phyloP scores from a whole-genome alignment of 106 monocot species.

The Allium cepa region DNA sequence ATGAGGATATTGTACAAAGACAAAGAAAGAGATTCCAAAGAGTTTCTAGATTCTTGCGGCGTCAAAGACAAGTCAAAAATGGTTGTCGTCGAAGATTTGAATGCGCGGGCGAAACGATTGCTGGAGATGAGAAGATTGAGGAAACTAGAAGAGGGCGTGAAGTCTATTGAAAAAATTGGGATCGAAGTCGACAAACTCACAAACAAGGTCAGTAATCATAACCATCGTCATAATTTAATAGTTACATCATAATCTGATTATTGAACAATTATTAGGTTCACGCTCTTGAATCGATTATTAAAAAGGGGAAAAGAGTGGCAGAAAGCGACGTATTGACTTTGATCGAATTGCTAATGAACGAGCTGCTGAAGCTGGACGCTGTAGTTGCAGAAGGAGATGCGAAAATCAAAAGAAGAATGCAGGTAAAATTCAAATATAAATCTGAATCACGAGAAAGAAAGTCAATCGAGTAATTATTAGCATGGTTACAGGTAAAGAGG shows the following conservation, averaged over 20 bases:
- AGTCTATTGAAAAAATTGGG: conserved; percentile 43
- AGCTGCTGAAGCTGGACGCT: conserved; percentile 65
- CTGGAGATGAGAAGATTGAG: conserved; percentile 53
- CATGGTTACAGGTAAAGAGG: conserved; percentile 41
- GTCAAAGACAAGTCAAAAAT: conserved; percentile 85
- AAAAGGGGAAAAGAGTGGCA: conserved; percentile 57
- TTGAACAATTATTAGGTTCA: conserved; percentile 33
- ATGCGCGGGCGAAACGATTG: conserved; percentile 56
- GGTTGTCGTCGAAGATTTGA: conserved; percentile 50
- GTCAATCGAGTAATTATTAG: background rate
- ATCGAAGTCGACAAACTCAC: conserved; percentile 62
- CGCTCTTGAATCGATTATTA: conserved; percentile 40
- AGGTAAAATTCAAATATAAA: conserved; percentile 26
- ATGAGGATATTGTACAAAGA: conserved; percentile 80
- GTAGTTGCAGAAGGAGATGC: conserved; percentile 54
- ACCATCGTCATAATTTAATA: background rate
- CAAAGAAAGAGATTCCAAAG: conserved; percentile 62
- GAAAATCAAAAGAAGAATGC: conserved; percentile 50
- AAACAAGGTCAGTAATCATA: conserved; percentile 37
- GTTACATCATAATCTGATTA: background rate
- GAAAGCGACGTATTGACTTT: conserved; percentile 50
- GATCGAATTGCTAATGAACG: conserved; percentile 71
- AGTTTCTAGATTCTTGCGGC: conserved; percentile 63
- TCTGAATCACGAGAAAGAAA: no score
- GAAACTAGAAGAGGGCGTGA: conserved; percentile 57